Evolutionary conservation across 768 basidiomycete genomes (phyloP).

Genomic region (Boletus coccyginus): DNA sequence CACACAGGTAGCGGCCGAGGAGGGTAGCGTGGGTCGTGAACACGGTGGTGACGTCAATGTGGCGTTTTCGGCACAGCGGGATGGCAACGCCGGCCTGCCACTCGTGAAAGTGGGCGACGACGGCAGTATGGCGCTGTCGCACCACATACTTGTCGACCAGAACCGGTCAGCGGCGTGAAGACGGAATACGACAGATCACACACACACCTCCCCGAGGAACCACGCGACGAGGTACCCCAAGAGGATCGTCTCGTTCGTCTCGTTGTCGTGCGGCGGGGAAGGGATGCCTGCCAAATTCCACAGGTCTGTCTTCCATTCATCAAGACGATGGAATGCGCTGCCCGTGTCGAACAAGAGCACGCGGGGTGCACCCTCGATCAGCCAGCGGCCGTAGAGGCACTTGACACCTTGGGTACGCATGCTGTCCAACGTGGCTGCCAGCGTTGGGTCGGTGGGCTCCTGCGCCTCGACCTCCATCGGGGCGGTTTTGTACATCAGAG

Average conservation of each 20-base stretch:
- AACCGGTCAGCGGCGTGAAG: slow-evolving; percentile 1
- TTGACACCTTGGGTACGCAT: slow-evolving; percentile 94
- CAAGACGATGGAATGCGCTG: slow-evolving; percentile 79
- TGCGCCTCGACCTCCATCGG: slow-evolving; percentile 98
- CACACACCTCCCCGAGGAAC: slow-evolving; percentile 98
- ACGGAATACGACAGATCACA: slow-evolving; percentile 29
- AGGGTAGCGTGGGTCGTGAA: slow-evolving; percentile 99
- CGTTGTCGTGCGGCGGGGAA: slow-evolving; percentile 92
- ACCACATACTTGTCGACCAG: slow-evolving; percentile 61
- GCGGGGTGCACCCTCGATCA: slow-evolving; percentile 94
- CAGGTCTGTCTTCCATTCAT: slow-evolving; percentile 98
- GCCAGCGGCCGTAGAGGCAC: slow-evolving; percentile 93
- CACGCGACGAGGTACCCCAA: slow-evolving; percentile 98
- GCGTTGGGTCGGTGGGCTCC: slow-evolving; percentile 79
- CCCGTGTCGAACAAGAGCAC: slow-evolving; percentile 97
- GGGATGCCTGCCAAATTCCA: slow-evolving; percentile 99
- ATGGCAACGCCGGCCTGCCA: slow-evolving; percentile 99
- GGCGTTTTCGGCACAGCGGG: slow-evolving; percentile 90
- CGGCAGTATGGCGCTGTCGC: slow-evolving; percentile 77
- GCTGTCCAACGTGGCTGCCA: slow-evolving; percentile 69
- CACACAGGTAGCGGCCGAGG: slow-evolving; percentile 97
- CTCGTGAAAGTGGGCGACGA: slow-evolving; percentile 98
- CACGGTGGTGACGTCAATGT: slow-evolving; percentile 97
- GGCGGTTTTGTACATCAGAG: slow-evolving; percentile 96
- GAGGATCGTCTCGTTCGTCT: slow-evolving; percentile 97